A percentile compares a stretch with the other conserved stretches of the same genome.
Evolutionary conservation across 1,284 basidiomycete genomes (phyloP).

Genomic region (Stygiomarasmius scandens): DNA sequence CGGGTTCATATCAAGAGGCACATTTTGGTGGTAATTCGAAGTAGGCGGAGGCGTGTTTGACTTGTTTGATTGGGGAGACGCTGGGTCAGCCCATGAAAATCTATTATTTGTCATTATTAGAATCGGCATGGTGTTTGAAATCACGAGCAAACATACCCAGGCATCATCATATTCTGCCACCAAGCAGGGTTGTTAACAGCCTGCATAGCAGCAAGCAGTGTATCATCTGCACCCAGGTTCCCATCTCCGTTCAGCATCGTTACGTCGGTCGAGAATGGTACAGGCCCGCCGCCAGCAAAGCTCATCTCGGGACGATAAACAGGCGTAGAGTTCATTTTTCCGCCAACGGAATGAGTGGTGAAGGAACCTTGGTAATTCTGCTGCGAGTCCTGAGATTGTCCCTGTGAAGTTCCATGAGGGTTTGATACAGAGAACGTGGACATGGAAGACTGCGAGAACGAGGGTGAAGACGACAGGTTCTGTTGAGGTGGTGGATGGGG

Average conservation of each 20-base stretch:
- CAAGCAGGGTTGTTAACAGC: conserved; percentile 70
- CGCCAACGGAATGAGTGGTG: background rate
- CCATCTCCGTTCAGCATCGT: conserved; percentile 32
- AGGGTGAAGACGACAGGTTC: conserved; percentile 14
- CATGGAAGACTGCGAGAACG: conserved; percentile 14
- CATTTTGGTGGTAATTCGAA: background rate
- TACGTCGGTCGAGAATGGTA: conserved; percentile 42
- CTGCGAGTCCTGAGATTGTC: conserved; percentile 19
- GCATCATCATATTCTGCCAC: conserved; percentile 83
- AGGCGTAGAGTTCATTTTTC: conserved; percentile 20
- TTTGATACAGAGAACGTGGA: conserved; percentile 22
- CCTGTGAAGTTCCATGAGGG: conserved; percentile 16
- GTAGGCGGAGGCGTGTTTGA: conserved; percentile 13
- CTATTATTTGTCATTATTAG: conserved; percentile 12
- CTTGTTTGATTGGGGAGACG: conserved; percentile 12
- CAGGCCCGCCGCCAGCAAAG: conserved; percentile 38
- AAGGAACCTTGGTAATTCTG: background rate
- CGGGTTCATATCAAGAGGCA: background rate
- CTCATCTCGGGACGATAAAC: conserved; percentile 50
- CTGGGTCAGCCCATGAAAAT: conserved; percentile 30
- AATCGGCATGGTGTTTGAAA: background rate
- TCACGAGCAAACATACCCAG: conserved; percentile 53
- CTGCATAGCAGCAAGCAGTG: conserved; percentile 72
- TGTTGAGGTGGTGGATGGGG: conserved; percentile 44
- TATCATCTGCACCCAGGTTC: conserved; percentile 48